Base-by-base conservation (phyloP, 371 early-diverging fungal genomes). In the Rhizopus delemar region DNA sequence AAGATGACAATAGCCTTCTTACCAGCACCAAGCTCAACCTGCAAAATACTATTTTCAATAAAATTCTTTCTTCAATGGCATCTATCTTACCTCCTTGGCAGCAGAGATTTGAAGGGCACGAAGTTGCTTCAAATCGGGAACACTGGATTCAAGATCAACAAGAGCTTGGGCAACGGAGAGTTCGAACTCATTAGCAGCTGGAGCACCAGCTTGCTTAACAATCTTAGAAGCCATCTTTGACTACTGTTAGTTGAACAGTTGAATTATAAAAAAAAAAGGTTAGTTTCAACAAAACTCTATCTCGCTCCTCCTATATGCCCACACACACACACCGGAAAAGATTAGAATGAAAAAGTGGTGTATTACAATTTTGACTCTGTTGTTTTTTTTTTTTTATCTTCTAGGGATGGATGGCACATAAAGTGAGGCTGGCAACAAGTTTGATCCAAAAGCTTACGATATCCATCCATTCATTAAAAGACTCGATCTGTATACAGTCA, bases 1-100 rank as follows among this genome's bases (percentile, higher is more conserved):
- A 95, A 97, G 83, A 98, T 85, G 71, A 93, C 90, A 70, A 98
- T 85, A 61, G 97, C 97, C 88, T 95, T 93, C 86, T 91, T 93
- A 71, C 96, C 96, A 71, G 85, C 89, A 70, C 93, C 92, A 68
- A 95, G 83, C 66, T 95, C 95, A 70, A 94, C 71, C 93, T 93
- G 70, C 28, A 51, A 36, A 41, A 5, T 29, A 32, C 9, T 22
- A 22, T 6, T 54, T 41, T 22, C 4, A 31, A 9, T 43, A 12
- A 43, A 13, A 45, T 35, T 39, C 46, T 28, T 7, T 34, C 28
- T 11, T 46, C 22, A 12, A 12, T 52, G 36, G 32, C 7, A 8
- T 16, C 1, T 29, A 56, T 16, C 78, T 71, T 78, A 93, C 95
- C 86, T 97, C 97, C 90, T 95, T 95, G 81, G 95, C 98, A 63